These are phyloP conservation scores for Sporothrix brunneoviolacea DNA, from an alignment of 2,329 filamentous ascomycete genomes.

Conservation along the genomic window DNA sequence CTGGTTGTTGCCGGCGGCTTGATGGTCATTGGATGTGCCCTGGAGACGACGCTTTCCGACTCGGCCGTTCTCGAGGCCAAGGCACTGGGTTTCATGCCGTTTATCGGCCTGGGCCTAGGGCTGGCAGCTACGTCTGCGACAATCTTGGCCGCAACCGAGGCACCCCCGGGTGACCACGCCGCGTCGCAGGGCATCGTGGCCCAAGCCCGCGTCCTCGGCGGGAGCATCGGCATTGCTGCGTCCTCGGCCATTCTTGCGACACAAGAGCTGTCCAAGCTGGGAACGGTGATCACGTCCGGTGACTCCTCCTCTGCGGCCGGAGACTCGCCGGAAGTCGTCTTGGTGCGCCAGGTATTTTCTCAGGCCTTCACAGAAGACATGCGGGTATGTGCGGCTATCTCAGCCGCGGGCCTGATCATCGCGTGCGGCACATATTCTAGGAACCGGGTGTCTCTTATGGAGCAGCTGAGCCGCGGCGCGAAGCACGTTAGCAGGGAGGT, in stretches of 20 bases:
- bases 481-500: background rate
- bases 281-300: conserved; percentile 23
- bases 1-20: conserved; percentile 35
- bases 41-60: conserved; percentile 36
- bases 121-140: conserved; percentile 41
- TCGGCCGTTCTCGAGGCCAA: conserved; percentile 34
- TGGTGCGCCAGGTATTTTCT: conserved; percentile 34
- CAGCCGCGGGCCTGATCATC: conserved; percentile 33
- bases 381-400: conserved; percentile 35
- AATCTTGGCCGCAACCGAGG: conserved; percentile 37
- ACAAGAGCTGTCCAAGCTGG: conserved; percentile 26
- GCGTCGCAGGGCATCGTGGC: conserved; percentile 45
- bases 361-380: conserved; percentile 28
- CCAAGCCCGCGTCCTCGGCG: conserved; percentile 45
- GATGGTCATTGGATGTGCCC: conserved; percentile 40
- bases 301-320: conserved; percentile 23
- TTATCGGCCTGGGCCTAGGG: conserved; percentile 48
- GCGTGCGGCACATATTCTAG: conserved; percentile 35
- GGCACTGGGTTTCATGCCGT: conserved; percentile 41
- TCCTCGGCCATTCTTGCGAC: conserved; percentile 41
- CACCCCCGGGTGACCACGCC: conserved; percentile 37
- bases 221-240: conserved; percentile 47
- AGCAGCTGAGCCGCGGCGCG: too few species aligned
- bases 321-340: conserved; percentile 22
- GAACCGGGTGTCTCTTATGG: conserved; percentile 24